phyloP scores from a whole-genome alignment of 805 yeast species.

The Candida nitratophila region DNA sequence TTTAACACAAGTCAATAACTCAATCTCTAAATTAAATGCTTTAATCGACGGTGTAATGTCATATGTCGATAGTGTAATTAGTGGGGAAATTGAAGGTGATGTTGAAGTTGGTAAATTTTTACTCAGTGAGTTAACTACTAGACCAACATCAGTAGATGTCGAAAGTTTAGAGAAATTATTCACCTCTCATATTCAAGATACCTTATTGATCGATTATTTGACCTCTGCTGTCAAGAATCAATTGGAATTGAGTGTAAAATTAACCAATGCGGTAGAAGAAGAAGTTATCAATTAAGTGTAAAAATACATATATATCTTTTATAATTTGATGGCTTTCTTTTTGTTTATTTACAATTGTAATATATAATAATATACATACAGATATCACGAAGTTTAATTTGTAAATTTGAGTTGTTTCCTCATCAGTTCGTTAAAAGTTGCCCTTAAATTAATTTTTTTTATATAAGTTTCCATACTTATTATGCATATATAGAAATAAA shows the following conservation, averaged over 20 bases:
- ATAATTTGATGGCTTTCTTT: too few relatives aligned
- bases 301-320: too few relatives aligned
- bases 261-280: conserved; percentile 37
- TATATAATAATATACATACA: not conserved
- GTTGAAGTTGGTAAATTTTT: conserved; percentile 61
- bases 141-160: conserved; percentile 42
- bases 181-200: conserved; percentile 70
- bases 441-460: too few relatives aligned
- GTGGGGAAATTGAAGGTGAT: conserved; percentile 40
- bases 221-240: conserved; percentile 82
- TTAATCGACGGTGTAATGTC: conserved; percentile 43
- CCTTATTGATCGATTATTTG: conserved; percentile 73
- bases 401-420: not conserved
- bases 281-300: not conserved
- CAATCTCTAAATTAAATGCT: conserved; percentile 37
- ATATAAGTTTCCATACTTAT: not conserved
- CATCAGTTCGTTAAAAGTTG: too few relatives aligned
- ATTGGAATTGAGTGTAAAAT: conserved; percentile 68
- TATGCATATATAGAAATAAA: not conserved
- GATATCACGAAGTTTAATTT: not conserved
- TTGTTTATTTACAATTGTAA: not conserved
- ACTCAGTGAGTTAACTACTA: conserved; percentile 47
- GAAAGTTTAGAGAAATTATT: conserved; percentile 53
- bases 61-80: conserved; percentile 37
- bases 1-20: conserved; percentile 37